Evolutionary conservation across 352 stramenopile species (phyloP), one percentile per base, ranked within the genome.

Genomic region (Phytophthora parvispora): DNA sequence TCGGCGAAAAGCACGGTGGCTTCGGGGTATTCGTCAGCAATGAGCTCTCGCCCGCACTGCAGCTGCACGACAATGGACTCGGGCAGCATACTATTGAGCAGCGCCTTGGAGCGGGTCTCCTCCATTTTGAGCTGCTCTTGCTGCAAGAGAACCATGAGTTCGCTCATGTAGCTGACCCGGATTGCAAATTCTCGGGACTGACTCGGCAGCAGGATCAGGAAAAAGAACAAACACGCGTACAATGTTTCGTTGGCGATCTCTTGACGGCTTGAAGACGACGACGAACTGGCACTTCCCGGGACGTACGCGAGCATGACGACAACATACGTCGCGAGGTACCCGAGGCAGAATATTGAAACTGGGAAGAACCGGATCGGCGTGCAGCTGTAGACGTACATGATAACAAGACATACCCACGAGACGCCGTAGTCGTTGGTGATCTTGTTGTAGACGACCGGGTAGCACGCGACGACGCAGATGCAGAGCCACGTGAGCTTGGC

Each of bases 341-440:
- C 54, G 27, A 91, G 69, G 54, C 81, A 92, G 29, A 93, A 91
- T 10, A 90, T 80, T 6, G 85, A 89, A 53, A 84, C 89, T n/a
- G 82, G 83, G 57, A 93, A 93, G 64, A 96, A 96, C 22, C 84
- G 75, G 50, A 96, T 89, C 16, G 85, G 87, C 22, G 87, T 92
- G 67, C 83, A 94, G 73, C 80, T 92, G 73, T 94, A 94, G 45
- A 94, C 80, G 70, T 93, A 93, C 87, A 94, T 93, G 67, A 96
- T 92, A 25, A 93, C 76, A 25, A 96, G 68, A 32, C 85, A 95
- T 27, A 93, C 78, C 84, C 87, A 93, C 15, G 87, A 93, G 16
- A 95, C 85, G 50, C 87, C 87, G 28, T 93, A 91, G 69, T 93
- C 85, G 60, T 90, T 87, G 2, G 87, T 95, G 49, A 93, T 71